Evolutionary conservation across 2,329 filamentous ascomycete species (phyloP), one percentile per base, ranked within the genome.

Genomic region (Harringtonia lauricola): DNA sequence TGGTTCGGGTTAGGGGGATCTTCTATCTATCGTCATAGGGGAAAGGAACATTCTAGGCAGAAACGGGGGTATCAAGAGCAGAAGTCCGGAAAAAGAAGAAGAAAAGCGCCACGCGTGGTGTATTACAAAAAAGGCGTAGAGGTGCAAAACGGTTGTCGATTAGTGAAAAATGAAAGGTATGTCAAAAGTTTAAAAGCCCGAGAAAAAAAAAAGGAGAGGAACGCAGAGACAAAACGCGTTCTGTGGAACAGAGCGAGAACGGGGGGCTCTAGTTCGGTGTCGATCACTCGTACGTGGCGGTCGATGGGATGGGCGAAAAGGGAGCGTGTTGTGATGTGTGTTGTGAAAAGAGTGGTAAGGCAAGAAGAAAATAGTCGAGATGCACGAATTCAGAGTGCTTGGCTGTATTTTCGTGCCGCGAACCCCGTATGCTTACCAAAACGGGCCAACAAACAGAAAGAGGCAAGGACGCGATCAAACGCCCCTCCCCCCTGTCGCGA

Each of bases 391-490:
- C 28, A 8, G 28, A 13, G 28, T 29, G 8, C 13, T 29, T 29
- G 28, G n/a, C n/a, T n/a, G n/a, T n/a, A n/a, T n/a, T n/a, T n/a
- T n/a, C n/a, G n/a, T n/a, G n/a, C n/a, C n/a, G n/a, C n/a, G n/a
- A n/a, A n/a, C n/a, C n/a, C 24, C 24, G 24, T 26, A 10, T 8
- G 8, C 28, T 14, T 31, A 8, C 15, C 30, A 31, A 34, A 21
- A 17, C 34, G 17, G 29, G 24, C 22, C 6, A 24, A 39, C 26
- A 18, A 35, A 15, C 13, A 31, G 13, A 13, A 33, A 39, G 30
- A 30, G 13, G 26, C 18, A n/a, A 31, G 28, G 50, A 54, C 53
- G 52, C 53, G 53, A 52, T 52, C 49, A 47, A 45, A 45, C 47
- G 44, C n/a, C 8, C 22, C 51, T 44, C 21, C 13, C 42, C 43